phyloP scores from a whole-genome alignment of 805 yeast species.

The Wickerhamiella allomyrinae region DNA sequence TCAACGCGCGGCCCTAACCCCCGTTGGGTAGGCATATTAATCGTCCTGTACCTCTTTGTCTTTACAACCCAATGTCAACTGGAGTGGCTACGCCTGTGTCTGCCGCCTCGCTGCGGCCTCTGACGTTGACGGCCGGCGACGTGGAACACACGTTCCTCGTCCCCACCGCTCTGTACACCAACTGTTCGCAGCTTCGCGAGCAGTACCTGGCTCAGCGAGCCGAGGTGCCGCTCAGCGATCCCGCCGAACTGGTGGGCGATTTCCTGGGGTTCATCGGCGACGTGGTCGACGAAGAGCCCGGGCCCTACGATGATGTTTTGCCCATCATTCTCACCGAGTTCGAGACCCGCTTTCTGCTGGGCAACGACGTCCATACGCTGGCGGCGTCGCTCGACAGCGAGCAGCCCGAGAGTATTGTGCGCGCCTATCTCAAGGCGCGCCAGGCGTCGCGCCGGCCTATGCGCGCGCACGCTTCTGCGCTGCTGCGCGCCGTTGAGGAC shows the following conservation, averaged over 20 bases:
- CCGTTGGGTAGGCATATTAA: constrained; percentile 1
- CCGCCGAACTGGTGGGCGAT: constrained; percentile 70
- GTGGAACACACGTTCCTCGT: constrained; percentile 80
- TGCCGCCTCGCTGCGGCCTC: constrained; percentile 54
- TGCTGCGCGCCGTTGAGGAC: constrained; percentile 48
- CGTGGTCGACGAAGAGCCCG: constrained; percentile 28
- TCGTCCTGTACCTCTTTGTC: neutral
- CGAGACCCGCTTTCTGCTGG: constrained; percentile 61
- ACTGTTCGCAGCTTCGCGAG: constrained; percentile 75
- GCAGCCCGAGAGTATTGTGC: constrained; percentile 62
- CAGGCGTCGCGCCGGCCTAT: constrained; percentile 36
- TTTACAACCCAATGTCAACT: constrained; percentile 18
- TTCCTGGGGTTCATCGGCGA: constrained; percentile 51
- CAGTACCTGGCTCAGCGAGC: constrained; percentile 37
- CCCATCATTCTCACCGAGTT: constrained; percentile 65
- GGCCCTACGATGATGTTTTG: constrained; percentile 56
- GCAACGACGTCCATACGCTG: constrained; percentile 74
- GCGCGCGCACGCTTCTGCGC: constrained; percentile 38
- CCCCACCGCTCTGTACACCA: constrained; percentile 65
- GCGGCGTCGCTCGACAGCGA: constrained; percentile 55
- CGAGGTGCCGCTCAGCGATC: constrained; percentile 44
- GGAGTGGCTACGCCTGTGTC: constrained; percentile 31
- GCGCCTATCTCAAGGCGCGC: constrained; percentile 59
- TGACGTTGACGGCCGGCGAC: constrained; percentile 69
- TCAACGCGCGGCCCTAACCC: neutral